These are phyloP conservation scores for Lasiodiplodia citricola DNA, from an alignment of 2,329 filamentous ascomycete species.

Conservation along the genomic window DNA sequence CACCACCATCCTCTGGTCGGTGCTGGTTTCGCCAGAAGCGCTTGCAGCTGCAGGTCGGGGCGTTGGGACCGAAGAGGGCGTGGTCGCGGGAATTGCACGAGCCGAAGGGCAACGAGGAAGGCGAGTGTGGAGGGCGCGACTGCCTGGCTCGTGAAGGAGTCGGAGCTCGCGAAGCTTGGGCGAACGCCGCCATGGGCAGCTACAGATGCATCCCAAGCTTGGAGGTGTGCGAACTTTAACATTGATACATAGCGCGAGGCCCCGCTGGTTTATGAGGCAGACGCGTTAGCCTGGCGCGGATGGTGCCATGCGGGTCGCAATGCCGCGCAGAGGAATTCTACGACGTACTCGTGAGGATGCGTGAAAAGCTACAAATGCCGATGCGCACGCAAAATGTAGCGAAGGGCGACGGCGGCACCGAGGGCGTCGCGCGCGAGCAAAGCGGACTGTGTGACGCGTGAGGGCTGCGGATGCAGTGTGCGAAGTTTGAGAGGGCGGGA, in stretches of 20 bases:
- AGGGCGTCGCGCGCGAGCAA: background rate
- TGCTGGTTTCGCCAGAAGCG: conserved; percentile 56
- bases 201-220: conserved; percentile 29
- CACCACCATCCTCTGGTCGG: conserved; percentile 34
- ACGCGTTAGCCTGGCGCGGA: conserved; percentile 1
- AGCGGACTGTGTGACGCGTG: background rate
- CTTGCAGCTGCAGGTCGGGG: conserved; percentile 57
- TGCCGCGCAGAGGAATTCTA: background rate
- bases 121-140: conserved; percentile 13
- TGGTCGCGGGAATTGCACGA: conserved; percentile 59
- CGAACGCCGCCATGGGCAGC: conserved; percentile 44
- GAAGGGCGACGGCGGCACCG: background rate
- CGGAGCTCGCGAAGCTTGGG: conserved; percentile 33
- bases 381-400: background rate
- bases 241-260: conserved; percentile 20
- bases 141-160: conserved; percentile 30
- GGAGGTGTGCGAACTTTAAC: background rate
- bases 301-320: conserved; percentile 3
- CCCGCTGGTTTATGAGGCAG: background rate
- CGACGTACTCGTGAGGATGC: conserved; percentile 15
- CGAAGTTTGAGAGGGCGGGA: background rate
- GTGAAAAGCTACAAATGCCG: conserved; percentile 6
- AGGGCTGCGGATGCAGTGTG: background rate
- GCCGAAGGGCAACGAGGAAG: conserved; percentile 52
- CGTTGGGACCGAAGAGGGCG: conserved; percentile 44